These are phyloP conservation scores for Paulownia fortunei DNA, from an alignment of 257 asterid species.

Conservation along the genomic window DNA sequence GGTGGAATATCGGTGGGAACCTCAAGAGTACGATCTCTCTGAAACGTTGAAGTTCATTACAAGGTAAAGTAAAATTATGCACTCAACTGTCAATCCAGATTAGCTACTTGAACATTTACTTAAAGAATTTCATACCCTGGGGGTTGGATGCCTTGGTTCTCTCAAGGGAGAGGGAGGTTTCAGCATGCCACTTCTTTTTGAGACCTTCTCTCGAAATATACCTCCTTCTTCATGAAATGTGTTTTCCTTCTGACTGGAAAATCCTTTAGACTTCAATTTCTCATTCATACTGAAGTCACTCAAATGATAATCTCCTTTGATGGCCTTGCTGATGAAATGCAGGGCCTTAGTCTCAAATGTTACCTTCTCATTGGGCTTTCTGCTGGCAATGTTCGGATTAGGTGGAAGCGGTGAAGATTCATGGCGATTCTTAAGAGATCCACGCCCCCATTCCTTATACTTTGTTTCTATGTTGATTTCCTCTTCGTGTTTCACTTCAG, in stretches of 20 bases:
- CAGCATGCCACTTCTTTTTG: conserved; percentile 46
- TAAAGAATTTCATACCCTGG: conserved; percentile 51
- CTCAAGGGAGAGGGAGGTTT: conserved; percentile 67
- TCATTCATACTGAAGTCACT: conserved; percentile 53
- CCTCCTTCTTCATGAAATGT: conserved; percentile 45
- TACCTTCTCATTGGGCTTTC: conserved; percentile 38
- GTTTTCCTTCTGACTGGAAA: conserved; percentile 48
- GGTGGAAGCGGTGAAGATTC: no score
- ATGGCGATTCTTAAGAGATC: no score
- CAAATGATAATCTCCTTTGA: conserved; percentile 74
- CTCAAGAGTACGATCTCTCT: conserved; percentile 67
- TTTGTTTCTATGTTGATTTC: conserved; percentile 34
- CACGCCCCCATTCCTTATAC: conserved; percentile 38
- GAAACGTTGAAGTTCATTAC: conserved; percentile 1
- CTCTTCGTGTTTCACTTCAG: conserved; percentile 48
- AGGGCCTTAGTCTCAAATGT: conserved; percentile 70
- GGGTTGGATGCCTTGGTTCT: conserved; percentile 70
- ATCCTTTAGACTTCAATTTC: conserved; percentile 42
- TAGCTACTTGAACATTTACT: not conserved
- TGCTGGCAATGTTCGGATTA: not conserved
- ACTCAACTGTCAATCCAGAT: no score
- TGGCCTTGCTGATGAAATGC: conserved; percentile 85
- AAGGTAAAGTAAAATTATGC: not conserved
- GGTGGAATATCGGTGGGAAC: conserved; percentile 36
- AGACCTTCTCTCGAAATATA: conserved; percentile 41